These are phyloP conservation scores for Cetradonia linearis DNA, from an alignment of 495 filamentous ascomycete genomes.

Conservation along the genomic window DNA sequence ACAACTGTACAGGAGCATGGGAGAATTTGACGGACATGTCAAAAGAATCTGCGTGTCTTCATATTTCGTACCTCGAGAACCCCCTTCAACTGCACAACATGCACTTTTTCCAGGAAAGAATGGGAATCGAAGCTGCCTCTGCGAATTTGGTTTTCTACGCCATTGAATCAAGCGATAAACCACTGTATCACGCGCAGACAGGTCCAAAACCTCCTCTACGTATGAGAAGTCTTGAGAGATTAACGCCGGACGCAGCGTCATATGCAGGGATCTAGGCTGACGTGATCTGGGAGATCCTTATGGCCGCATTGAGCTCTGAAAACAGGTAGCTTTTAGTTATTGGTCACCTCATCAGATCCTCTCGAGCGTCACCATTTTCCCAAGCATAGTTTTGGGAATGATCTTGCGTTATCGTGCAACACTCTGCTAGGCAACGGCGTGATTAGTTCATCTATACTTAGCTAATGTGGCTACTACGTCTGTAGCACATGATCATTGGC, in stretches of 20 bases:
- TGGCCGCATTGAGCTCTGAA: background rate
- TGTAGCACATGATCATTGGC: background rate
- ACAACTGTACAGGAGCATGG: too few species aligned
- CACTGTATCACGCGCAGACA: background rate
- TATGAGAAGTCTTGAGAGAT: background rate
- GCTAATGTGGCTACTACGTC: background rate
- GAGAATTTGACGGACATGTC: too few species aligned
- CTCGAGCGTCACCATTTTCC: background rate
- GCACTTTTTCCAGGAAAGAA: background rate
- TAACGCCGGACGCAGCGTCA: background rate
- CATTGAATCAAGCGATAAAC: background rate
- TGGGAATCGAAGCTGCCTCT: too few species aligned
- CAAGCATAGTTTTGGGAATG: too few species aligned
- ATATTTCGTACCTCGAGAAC: too few species aligned
- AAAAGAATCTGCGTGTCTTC: too few species aligned
- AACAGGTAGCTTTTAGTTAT: background rate
- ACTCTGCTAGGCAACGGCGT: background rate
- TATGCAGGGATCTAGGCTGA: background rate
- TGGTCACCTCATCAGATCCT: too few species aligned
- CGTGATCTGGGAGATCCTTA: background rate
- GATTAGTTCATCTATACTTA: background rate
- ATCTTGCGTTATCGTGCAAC: too few species aligned
- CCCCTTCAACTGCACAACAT: too few species aligned
- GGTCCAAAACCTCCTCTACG: background rate
- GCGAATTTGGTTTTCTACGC: too few species aligned